Conservation (phyloP, 805 yeast genomes). For the Schizosaccharomyces japonicus region DNA sequence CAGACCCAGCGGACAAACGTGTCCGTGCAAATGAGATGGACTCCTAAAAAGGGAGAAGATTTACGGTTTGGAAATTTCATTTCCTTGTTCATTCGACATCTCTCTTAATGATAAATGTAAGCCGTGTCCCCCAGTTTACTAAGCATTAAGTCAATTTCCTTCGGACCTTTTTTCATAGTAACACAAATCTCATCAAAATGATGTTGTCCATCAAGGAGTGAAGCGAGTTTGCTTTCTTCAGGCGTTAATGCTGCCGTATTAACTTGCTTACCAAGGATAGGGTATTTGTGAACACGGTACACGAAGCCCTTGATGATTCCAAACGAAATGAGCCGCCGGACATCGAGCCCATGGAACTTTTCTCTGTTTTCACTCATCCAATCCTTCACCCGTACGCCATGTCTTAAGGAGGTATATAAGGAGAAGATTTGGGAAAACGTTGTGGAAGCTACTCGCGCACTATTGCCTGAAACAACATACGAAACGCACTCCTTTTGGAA, state of each 20-base stretch:
- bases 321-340: slow-evolving; percentile 63
- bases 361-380: slow-evolving; percentile 57
- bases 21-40: no score
- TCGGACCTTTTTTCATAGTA: not conserved
- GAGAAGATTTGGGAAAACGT: slow-evolving; percentile 18
- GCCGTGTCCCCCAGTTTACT: not conserved
- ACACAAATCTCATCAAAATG: slow-evolving; percentile 1
- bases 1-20: no score
- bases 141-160: not conserved
- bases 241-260: not conserved
- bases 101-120: not conserved
- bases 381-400: slow-evolving; percentile 49
- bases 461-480: slow-evolving; percentile 26
- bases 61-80: no score
- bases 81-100: no score
- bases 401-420: slow-evolving; percentile 54
- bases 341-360: slow-evolving; percentile 40
- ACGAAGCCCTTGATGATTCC: slow-evolving; percentile 66
- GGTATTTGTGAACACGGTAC: slow-evolving; percentile 58
- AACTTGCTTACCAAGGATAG: slow-evolving; percentile 21
- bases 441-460: slow-evolving; percentile 17
- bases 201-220: not conserved
- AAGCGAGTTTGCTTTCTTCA: not conserved
- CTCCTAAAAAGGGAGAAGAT: no score
- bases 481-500: slow-evolving; percentile 69